Evolutionary conservation across 2,329 filamentous ascomycete genomes (phyloP), one percentile per base, ranked within the genome.

Genomic region (Nothophaeocryptopus gaeumannii): DNA sequence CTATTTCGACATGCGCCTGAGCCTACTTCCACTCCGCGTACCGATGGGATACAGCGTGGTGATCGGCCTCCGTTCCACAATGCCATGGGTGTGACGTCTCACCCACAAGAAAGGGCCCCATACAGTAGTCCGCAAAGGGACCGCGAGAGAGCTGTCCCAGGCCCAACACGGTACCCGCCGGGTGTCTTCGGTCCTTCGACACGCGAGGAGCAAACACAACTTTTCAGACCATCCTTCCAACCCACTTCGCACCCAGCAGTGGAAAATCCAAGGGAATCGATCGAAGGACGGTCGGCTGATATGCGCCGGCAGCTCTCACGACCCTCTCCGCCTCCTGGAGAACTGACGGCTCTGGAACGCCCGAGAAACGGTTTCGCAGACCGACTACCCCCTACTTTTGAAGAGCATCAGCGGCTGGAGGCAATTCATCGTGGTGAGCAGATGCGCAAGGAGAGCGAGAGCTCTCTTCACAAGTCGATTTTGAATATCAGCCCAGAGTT

Each of bases 401-500:
- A 67, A 53, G 65, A 67, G 60, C 54, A 68, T 45, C 62, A 68
- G 43, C 63, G 68, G 47, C 78, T 72, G 61, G 80, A 82, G 42
- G 76, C 80, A 30, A 76, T 81, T 35, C 52, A 59, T 26, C 57
- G 62, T 13, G 20, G 20, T 26, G 62, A 61, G 34, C 77, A 81
- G 33, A 78, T 80, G 45, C 58, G 62, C 29, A 67, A 67, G 44
- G 63, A 60, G 42, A 65, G 62, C 41, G 65, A 66, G 31, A 56
- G 62, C 8, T 58, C 83, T 77, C 52, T 59, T 1, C 63, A 63
- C 34, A 78, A 87, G 54, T 84, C 81, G 33, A 76, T 95, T 37
- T 74, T 96, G n/a, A 84, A 83, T 2, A 79, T 95, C 9, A 78
- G 80, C 37, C 71, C 76, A 11, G 89, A 95, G 60, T 85, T 88